Percentiles rank a stretch among this genome's conserved stretches.
These are phyloP conservation scores for Wickerhamiella allomyrinae DNA, from an alignment of 805 yeast species.

Conservation along the genomic window DNA sequence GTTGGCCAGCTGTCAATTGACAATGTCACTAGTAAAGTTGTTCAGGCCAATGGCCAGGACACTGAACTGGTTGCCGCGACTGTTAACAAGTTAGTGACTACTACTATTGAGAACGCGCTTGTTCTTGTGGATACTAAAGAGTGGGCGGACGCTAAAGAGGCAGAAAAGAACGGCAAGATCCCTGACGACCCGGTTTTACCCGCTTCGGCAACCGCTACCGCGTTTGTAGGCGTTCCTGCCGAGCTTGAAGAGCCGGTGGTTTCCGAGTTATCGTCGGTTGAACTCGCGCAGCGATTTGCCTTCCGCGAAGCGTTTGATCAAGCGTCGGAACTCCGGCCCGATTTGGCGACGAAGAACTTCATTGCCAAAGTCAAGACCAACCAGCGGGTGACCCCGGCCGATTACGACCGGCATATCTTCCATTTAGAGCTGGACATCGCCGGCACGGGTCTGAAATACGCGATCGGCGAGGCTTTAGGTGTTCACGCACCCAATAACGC, in stretches of 20 bases:
- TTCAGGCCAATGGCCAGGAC: slow-evolving; percentile 68
- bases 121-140: slow-evolving; percentile 28
- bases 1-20: slow-evolving; percentile 46
- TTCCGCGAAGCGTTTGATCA: slow-evolving; percentile 69
- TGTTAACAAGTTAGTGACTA: slow-evolving; percentile 26
- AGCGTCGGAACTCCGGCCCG: slow-evolving; percentile 63
- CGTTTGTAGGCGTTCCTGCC: neutral
- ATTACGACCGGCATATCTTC: slow-evolving; percentile 89
- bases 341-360: slow-evolving; percentile 69
- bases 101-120: slow-evolving; percentile 20
- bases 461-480: slow-evolving; percentile 94
- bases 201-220: neutral
- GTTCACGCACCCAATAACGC: slow-evolving; percentile 77
- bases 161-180: neutral
- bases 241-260: slow-evolving; percentile 27
- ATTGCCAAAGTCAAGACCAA: slow-evolving; percentile 83
- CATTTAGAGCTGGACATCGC: slow-evolving; percentile 86
- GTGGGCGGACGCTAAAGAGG: slow-evolving; percentile 22
- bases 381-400: slow-evolving; percentile 77
- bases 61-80: slow-evolving; percentile 60
- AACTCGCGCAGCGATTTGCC: slow-evolving; percentile 53
- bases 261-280: slow-evolving; percentile 31
- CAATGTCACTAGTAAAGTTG: slow-evolving; percentile 58
- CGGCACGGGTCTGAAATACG: slow-evolving; percentile 82
- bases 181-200: slow-evolving; percentile 4